Evolutionary conservation across 2,329 filamentous ascomycete species (phyloP).

Genomic region (Teratosphaeria destructans): DNA sequence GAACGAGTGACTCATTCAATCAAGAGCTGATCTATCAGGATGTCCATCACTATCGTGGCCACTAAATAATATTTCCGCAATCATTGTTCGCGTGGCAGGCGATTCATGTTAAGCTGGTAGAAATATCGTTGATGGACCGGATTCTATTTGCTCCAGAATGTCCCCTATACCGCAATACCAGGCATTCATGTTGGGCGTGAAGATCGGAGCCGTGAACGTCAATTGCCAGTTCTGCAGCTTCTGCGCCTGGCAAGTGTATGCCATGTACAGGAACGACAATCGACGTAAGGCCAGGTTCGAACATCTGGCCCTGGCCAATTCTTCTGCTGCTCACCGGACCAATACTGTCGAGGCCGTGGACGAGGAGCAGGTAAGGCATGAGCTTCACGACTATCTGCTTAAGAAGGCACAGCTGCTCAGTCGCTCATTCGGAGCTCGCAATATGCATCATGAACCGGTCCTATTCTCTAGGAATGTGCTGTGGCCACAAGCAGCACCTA

Average conservation of each 20-base stretch:
- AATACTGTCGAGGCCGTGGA: constrained; percentile 31
- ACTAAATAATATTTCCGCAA: too few species aligned
- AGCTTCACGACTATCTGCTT: constrained; percentile 34
- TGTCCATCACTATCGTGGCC: too few species aligned
- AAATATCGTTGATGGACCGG: too few species aligned
- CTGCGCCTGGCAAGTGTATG: constrained; percentile 34
- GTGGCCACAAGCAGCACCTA: constrained; percentile 34
- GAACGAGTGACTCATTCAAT: too few species aligned
- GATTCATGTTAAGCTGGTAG: too few species aligned
- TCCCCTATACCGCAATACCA: too few species aligned
- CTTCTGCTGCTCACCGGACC: constrained; percentile 29
- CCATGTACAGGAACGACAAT: constrained; percentile 42
- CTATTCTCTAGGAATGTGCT: constrained; percentile 33
- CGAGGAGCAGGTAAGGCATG: constrained; percentile 28
- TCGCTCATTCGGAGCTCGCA: constrained; percentile 32
- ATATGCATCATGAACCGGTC: constrained; percentile 33
- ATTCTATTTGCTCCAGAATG: too few species aligned
- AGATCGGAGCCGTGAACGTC: constrained; percentile 27
- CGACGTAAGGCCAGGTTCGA: constrained; percentile 37
- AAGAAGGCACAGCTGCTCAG: constrained; percentile 9
- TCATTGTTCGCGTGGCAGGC: too few species aligned
- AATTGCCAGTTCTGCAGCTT: constrained; percentile 34
- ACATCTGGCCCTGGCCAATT: constrained; percentile 25
- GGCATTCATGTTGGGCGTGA: not conserved
- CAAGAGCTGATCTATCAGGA: too few species aligned